phyloP scores from a whole-genome alignment of 2,329 filamentous ascomycete genomes.

The Alternaria viburni region DNA sequence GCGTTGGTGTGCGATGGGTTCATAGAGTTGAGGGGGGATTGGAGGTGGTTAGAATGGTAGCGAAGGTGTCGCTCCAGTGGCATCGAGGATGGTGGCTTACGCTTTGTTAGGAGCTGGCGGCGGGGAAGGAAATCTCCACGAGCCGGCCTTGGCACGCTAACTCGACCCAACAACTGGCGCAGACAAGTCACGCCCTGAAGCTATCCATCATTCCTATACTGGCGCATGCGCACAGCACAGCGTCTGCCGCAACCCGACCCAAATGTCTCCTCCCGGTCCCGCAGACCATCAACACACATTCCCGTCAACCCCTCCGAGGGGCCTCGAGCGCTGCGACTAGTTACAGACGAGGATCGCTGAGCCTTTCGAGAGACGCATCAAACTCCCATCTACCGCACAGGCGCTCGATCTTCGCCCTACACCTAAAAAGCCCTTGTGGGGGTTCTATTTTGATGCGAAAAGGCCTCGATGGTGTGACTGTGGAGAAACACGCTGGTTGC shows the following conservation, averaged over 20 bases:
- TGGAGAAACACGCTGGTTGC: conserved; percentile 9
- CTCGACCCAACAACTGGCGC: background rate
- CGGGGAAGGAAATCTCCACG: background rate
- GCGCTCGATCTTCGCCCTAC: background rate
- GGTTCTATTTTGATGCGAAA: background rate
- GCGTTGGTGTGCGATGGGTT: background rate
- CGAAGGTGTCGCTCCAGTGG: background rate
- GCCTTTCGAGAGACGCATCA: background rate
- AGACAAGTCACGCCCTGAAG: background rate
- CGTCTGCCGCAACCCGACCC: background rate
- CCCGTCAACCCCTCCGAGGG: background rate
- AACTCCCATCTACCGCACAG: background rate
- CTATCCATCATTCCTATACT: background rate
- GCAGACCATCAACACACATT: background rate
- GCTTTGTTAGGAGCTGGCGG: conserved; percentile 1
- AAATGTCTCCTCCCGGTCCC: background rate
- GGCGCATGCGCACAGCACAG: background rate
- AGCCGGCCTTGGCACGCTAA: conserved; percentile 6
- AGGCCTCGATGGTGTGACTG: conserved; percentile 3
- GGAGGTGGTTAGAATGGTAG: background rate
- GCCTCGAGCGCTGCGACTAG: background rate
- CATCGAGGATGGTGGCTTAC: background rate
- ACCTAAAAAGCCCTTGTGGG: background rate
- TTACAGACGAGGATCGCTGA: background rate
- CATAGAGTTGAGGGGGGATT: background rate